Conservation (phyloP, 495 filamentous ascomycete genomes). For the Bacidia gigantensis region DNA sequence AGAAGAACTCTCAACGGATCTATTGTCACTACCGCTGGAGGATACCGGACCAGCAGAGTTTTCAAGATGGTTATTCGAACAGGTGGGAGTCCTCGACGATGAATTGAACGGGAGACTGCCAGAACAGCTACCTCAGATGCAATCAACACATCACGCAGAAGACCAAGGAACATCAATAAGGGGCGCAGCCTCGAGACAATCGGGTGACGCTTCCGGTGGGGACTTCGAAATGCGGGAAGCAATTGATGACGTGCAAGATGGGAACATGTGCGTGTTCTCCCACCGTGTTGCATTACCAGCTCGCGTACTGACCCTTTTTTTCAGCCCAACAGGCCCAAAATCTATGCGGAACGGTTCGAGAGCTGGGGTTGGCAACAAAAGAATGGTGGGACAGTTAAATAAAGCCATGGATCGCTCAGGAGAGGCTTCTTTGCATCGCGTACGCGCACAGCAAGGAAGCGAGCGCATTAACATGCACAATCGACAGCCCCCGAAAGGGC, state of each 20-base stretch:
- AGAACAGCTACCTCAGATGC: constrained; percentile 16
- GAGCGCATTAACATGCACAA: constrained; percentile 65
- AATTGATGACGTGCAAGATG: constrained; percentile 27
- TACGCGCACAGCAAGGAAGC: constrained; percentile 55
- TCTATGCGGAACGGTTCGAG: constrained; percentile 69
- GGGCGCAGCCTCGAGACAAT: constrained; percentile 12
- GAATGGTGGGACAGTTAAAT: constrained; percentile 78
- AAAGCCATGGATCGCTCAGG: constrained; percentile 67
- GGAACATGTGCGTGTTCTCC: constrained; percentile 50
- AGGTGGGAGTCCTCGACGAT: constrained; percentile 53
- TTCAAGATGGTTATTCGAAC: constrained; percentile 78
- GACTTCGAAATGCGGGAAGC: constrained; percentile 64
- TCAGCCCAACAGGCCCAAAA: constrained; percentile 84
- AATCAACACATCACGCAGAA: constrained; percentile 27
- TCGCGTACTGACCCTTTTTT: constrained; percentile 9
- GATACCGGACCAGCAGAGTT: constrained; percentile 75
- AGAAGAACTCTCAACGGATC: constrained; percentile 74
- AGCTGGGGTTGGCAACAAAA: constrained; percentile 42
- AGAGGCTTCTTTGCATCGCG: constrained; percentile 66
- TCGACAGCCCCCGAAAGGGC: constrained; percentile 61
- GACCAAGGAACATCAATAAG: constrained; percentile 18
- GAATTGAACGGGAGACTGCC: constrained; percentile 38
- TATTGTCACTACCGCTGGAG: constrained; percentile 69
- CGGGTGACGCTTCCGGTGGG: constrained; percentile 16
- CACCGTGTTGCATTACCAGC: not conserved